A percentile compares a stretch with the other conserved stretches of the same genome.
Conservation (phyloP, 345 rosid species). For the Aurinia saxatilis region DNA sequence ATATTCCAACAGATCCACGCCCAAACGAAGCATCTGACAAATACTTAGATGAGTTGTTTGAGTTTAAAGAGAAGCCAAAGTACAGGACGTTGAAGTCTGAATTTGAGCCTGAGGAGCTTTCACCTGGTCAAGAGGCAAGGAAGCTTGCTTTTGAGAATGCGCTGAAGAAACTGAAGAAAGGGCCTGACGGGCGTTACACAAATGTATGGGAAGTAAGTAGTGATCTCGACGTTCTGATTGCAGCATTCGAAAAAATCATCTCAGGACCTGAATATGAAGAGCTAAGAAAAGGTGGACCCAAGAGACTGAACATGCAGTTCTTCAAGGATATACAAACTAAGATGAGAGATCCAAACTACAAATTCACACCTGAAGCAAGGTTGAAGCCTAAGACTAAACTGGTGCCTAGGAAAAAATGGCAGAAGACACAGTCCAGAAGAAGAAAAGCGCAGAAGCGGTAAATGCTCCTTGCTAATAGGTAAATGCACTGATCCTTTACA, state of each 20-base stretch:
- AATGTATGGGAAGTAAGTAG: slow-evolving; percentile 98
- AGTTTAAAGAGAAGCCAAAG: slow-evolving; percentile 88
- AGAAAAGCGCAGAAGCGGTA: slow-evolving; percentile 83
- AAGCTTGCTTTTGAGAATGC: slow-evolving; percentile 93
- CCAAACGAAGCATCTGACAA: slow-evolving; percentile 77
- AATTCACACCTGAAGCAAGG: slow-evolving; percentile 81
- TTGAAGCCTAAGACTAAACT: slow-evolving; percentile 91
- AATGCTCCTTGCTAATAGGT: neutral
- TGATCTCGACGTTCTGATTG: slow-evolving; percentile 72
- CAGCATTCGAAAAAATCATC: slow-evolving; percentile 83
- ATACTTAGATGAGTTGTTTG: slow-evolving; percentile 70
- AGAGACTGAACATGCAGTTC: slow-evolving; percentile 81
- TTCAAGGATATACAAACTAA: slow-evolving; percentile 91
- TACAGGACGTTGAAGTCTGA: slow-evolving; percentile 74
- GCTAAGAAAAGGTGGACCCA: slow-evolving; percentile 89
- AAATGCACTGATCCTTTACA: neutral
- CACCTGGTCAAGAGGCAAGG: slow-evolving; percentile 87
- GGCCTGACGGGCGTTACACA: slow-evolving; percentile 84
- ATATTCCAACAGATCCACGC: slow-evolving; percentile 72
- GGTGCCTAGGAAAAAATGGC: slow-evolving; percentile 86
- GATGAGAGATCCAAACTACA: slow-evolving; percentile 88
- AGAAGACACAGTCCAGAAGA: slow-evolving; percentile 68
- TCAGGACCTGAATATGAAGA: slow-evolving; percentile 95
- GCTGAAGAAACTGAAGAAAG: slow-evolving; percentile 81
- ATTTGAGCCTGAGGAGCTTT: slow-evolving; percentile 79